Evolutionary conservation across 768 basidiomycete genomes (phyloP).

Genomic region (Mycena kentingensis): DNA sequence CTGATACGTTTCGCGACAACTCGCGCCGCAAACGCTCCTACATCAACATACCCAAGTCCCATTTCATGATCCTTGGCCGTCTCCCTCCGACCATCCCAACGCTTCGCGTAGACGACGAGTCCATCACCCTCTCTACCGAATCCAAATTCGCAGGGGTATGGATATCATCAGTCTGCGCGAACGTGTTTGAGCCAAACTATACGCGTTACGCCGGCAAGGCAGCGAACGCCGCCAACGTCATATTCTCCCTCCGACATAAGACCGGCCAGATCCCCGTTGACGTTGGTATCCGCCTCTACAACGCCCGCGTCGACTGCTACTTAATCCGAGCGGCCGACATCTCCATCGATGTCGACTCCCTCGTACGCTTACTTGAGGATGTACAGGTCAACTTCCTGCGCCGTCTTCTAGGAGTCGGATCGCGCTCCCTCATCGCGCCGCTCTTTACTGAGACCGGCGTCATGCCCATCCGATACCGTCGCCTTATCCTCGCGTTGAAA

Average conservation of each 20-base stretch:
- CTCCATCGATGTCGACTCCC: background rate
- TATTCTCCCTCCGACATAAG: conserved; percentile 19
- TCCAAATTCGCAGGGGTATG: conserved; percentile 22
- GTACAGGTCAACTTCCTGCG: conserved; percentile 4
- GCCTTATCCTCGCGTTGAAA: conserved; percentile 3
- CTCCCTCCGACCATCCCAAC: background rate
- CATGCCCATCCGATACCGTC: conserved; percentile 10
- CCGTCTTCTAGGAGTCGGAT: background rate
- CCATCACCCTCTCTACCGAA: background rate
- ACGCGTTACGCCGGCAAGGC: conserved; percentile 19
- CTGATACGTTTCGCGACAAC: conserved; percentile 21
- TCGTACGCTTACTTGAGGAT: background rate
- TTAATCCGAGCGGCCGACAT: conserved; percentile 11
- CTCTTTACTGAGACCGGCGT: conserved; percentile 17
- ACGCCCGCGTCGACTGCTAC: conserved; percentile 26
- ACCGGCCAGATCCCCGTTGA: conserved; percentile 20
- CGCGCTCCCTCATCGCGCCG: background rate
- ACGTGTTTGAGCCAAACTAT: conserved; percentile 18
- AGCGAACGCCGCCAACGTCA: conserved; percentile 15
- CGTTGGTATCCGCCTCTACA: conserved; percentile 22
- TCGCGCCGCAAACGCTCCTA: conserved; percentile 25
- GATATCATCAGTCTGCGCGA: conserved; percentile 1
- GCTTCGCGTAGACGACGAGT: background rate
- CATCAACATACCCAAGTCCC: conserved; percentile 27
- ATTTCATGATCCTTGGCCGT: conserved; percentile 22